These are phyloP conservation scores for Glomus cerebriforme DNA, from an alignment of 192 early-diverging fungal species.

Conservation along the genomic window DNA sequence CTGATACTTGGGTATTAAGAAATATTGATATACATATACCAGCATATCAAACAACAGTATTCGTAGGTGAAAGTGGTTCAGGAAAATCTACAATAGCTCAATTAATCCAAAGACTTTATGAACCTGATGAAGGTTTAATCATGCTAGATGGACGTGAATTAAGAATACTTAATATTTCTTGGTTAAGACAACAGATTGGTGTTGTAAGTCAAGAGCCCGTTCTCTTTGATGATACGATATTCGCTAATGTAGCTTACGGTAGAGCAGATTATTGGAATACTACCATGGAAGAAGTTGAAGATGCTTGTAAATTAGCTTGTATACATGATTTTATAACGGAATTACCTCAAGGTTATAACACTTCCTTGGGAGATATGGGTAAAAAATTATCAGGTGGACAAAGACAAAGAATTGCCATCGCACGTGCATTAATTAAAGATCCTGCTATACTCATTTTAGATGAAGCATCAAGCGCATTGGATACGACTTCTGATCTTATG, in stretches of 20 bases:
- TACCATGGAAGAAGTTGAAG: slow-evolving; percentile 58
- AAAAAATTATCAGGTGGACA: slow-evolving; percentile 80
- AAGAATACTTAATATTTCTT: slow-evolving; percentile 77
- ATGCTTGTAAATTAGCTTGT: slow-evolving; percentile 63
- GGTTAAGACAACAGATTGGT: slow-evolving; percentile 87
- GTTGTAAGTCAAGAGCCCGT: slow-evolving; percentile 93
- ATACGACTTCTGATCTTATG: slow-evolving; percentile 34
- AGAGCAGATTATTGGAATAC: slow-evolving; percentile 45
- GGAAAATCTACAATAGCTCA: slow-evolving; percentile 26
- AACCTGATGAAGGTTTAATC: slow-evolving; percentile 53
- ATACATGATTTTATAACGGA: slow-evolving; percentile 66
- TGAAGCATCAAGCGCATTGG: slow-evolving; percentile 41
- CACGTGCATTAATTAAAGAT: slow-evolving; percentile 65
- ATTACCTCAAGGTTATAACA: slow-evolving; percentile 58
- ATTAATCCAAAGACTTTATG: slow-evolving; percentile 28
- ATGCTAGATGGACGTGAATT: slow-evolving; percentile 77
- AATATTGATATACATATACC: slow-evolving; percentile 25
- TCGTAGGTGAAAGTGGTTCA: slow-evolving; percentile 31
- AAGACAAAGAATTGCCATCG: slow-evolving; percentile 72
- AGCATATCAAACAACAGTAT: slow-evolving; percentile 22
- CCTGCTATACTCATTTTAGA: slow-evolving; percentile 60
- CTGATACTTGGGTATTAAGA: slow-evolving; percentile 20
- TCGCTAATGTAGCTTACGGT: slow-evolving; percentile 81
- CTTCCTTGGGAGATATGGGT: slow-evolving; percentile 73
- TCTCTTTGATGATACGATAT: slow-evolving; percentile 79